These are phyloP conservation scores for Aspergillus novoparasiticus DNA, from an alignment of 2,329 filamentous ascomycete genomes.

Conservation along the genomic window DNA sequence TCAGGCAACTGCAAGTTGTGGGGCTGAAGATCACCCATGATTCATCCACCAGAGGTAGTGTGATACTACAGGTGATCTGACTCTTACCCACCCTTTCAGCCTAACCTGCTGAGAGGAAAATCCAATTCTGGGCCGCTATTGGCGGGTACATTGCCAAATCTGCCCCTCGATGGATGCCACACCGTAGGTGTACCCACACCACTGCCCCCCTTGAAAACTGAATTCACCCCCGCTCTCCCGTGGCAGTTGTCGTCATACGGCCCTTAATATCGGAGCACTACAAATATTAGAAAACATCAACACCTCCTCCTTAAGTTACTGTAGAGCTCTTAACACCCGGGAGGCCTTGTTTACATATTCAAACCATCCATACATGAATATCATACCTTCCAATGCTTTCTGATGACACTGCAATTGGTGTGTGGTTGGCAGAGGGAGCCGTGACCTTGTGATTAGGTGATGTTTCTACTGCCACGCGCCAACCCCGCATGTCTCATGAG, in stretches of 20 bases:
- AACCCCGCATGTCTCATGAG: slow-evolving; percentile 29
- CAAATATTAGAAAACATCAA: neutral
- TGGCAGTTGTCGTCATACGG: slow-evolving; percentile 25
- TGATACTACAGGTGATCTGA: slow-evolving; percentile 7
- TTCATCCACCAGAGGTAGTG: slow-evolving; percentile 7
- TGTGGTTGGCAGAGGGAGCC: neutral
- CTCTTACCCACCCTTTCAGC: slow-evolving; percentile 6
- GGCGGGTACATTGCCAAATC: slow-evolving; percentile 13
- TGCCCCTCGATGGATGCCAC: slow-evolving; percentile 14
- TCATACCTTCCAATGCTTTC: slow-evolving; percentile 5
- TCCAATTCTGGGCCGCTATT: slow-evolving; percentile 14
- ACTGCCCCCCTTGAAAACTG: neutral
- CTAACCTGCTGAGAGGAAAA: slow-evolving; percentile 13
- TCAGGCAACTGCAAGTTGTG: slow-evolving; percentile 11
- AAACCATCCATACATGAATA: slow-evolving; percentile 14
- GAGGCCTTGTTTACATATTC: neutral
- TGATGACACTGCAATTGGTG: slow-evolving; percentile 11
- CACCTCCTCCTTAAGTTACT: neutral
- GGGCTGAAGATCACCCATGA: slow-evolving; percentile 8
- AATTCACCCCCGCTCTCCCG: slow-evolving; percentile 16
- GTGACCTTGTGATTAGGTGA: slow-evolving; percentile 5
- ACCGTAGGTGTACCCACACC: slow-evolving; percentile 4
- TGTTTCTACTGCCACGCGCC: slow-evolving; percentile 23
- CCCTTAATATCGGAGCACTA: neutral
- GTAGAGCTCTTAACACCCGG: neutral